phyloP scores from a whole-genome alignment of 176 grass and related monocot species.

The Phoenix roebelenii region DNA sequence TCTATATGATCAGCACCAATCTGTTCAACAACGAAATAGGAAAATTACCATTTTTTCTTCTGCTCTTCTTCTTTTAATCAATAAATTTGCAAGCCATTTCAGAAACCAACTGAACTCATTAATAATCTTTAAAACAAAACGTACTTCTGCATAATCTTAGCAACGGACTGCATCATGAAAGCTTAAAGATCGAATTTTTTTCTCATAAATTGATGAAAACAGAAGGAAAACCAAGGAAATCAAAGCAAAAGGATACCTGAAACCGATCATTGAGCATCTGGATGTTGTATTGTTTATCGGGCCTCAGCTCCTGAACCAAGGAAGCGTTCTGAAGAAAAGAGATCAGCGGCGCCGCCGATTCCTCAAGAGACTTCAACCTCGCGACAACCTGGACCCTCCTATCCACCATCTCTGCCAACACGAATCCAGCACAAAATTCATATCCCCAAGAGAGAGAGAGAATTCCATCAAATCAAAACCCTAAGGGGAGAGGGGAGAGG shows the following conservation, averaged over 20 bases:
- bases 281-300: constrained; percentile 86
- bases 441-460: not conserved
- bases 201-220: not conserved
- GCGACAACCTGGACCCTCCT: constrained; percentile 73
- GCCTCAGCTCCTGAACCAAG: constrained; percentile 71
- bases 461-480: not conserved
- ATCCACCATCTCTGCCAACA: constrained; percentile 44
- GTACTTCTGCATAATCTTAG: no score
- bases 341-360: constrained; percentile 51
- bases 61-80: no score
- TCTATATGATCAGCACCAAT: constrained; percentile 84
- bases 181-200: no score
- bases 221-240: not conserved
- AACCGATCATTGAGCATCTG: constrained; percentile 75
- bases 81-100: no score
- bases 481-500: not conserved
- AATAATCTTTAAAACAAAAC: no score
- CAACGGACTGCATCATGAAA: no score
- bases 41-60: not conserved
- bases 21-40: constrained; percentile 31
- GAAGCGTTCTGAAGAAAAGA: constrained; percentile 56
- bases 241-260: constrained; percentile 36
- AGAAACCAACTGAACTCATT: no score
- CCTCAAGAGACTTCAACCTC: constrained; percentile 62
- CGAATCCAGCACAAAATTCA: not conserved